Conservation (phyloP, 768 basidiomycete genomes). For the Suillus bovinus region DNA sequence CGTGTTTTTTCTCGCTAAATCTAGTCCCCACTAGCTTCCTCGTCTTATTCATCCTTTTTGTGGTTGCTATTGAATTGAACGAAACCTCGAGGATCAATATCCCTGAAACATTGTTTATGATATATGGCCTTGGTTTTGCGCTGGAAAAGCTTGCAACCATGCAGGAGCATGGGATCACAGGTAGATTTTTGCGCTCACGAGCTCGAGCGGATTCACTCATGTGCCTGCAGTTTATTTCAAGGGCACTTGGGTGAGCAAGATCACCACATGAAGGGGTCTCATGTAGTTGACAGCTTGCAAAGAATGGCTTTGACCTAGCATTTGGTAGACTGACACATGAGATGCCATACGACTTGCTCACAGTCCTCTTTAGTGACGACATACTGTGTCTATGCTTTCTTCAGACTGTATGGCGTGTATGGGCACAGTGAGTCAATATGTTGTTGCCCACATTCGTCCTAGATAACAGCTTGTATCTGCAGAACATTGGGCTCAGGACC, state of each 20-base stretch:
- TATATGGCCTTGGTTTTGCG: constrained; percentile 78
- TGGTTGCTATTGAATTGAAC: constrained; percentile 77
- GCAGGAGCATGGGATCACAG: constrained; percentile 93
- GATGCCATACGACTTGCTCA: background rate
- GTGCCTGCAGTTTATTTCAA: constrained; percentile 68
- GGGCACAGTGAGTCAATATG: constrained; percentile 49
- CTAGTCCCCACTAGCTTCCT: constrained; percentile 52
- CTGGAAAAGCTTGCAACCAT: constrained; percentile 92
- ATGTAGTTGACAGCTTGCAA: constrained; percentile 4
- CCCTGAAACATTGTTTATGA: constrained; percentile 75
- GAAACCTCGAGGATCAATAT: constrained; percentile 60
- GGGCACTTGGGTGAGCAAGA: constrained; percentile 70
- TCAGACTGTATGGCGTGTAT: constrained; percentile 79
- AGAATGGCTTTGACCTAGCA: constrained; percentile 94
- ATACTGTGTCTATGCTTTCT: constrained; percentile 71
- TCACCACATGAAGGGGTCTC: background rate
- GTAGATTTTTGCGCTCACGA: constrained; percentile 36
- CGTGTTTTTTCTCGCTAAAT: background rate
- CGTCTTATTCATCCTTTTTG: constrained; percentile 74
- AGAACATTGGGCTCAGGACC: constrained; percentile 66
- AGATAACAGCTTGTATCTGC: constrained; percentile 7
- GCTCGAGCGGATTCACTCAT: constrained; percentile 10
- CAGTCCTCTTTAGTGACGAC: constrained; percentile 58
- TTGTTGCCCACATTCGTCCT: background rate
- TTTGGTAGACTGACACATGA: constrained; percentile 55